Evolutionary conservation across 305 asterid genomes (phyloP), one percentile per base, ranked within the genome.

Genomic region (Fraxinus platypoda): DNA sequence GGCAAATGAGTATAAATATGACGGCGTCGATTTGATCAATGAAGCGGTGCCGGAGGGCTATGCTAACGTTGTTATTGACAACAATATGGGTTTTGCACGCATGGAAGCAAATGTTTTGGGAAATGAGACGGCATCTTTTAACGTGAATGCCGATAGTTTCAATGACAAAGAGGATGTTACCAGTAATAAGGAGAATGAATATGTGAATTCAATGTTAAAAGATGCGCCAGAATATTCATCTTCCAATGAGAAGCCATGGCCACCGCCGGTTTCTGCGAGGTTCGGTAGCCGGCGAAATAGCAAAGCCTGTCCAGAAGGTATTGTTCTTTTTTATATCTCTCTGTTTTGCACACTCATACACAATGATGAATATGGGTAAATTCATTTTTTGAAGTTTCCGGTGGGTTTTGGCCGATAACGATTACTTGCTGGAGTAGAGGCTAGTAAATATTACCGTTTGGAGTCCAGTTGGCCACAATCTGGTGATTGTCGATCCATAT

Each of bases 241-340:
- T 26, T 66, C 74, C 23, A 66, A 30, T 26, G 94, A 87, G 87
- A 94, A 88, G 78, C 93, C 92, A 46, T 3, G 12, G 26, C 28
- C 72, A 23, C 72, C 73, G 17, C 89, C 92, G 86, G 89, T 74
- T 59, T 89, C 95, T n/a, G 84, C 89, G 43, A 90, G 98, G 86
- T 88, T 90, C 85, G 84, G 89, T 81, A 91, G 85, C 90, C 96
- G 98, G 83, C 91, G 89, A 82, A 86, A 83, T 71, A 83, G 31
- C 49, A 94, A 83, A 86, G 78, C 91, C 86, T 87, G 88, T 84
- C 92, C 93, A 4, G 96, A 94, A 92, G 97, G 98, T 94, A 90
- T 57, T 68, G 34, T 73, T 38, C 71, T 31, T 23, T n/a, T 68
- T n/a, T 17, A 68, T 30, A 11, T 31, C 5, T 31, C 28, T 73